A percentile compares a stretch with the other conserved stretches of the same genome.
Evolutionary conservation across 2,329 filamentous ascomycete species (phyloP).

Genomic region (Xylariaceae sp.): DNA sequence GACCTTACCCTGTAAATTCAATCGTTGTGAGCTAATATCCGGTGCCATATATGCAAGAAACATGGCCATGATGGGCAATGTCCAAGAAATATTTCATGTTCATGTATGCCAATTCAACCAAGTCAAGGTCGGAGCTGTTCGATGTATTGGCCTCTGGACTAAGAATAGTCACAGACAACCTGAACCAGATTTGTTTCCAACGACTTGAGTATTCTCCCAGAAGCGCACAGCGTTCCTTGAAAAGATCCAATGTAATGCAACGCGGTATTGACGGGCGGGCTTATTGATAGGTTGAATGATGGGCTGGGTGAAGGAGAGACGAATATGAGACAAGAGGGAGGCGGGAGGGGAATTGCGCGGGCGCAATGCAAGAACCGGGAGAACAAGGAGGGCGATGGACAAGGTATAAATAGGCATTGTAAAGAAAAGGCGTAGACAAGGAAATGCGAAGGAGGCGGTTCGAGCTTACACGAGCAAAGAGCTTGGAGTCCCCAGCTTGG

Average conservation of each 20-base stretch:
- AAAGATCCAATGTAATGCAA: background rate
- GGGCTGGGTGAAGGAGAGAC: background rate
- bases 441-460: slow-evolving; percentile 6
- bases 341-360: background rate
- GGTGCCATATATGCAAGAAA: slow-evolving; percentile 51
- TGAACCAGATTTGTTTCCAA: background rate
- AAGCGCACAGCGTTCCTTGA: background rate
- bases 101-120: slow-evolving; percentile 7
- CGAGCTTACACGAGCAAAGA: slow-evolving; percentile 85
- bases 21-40: slow-evolving; percentile 46
- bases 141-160: slow-evolving; percentile 3
- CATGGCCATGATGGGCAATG: slow-evolving; percentile 36
- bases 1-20: slow-evolving; percentile 84
- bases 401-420: slow-evolving; percentile 3
- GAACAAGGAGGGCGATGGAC: slow-evolving; percentile 5
- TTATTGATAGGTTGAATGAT: background rate
- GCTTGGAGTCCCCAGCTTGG: slow-evolving; percentile 88
- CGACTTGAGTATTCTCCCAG: slow-evolving; percentile 1
- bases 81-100: slow-evolving; percentile 22
- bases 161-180: background rate
- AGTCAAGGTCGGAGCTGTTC: slow-evolving; percentile 10
- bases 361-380: background rate
- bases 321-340: background rate
- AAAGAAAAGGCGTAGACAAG: background rate
- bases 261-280: background rate